Conservation (phyloP, 1,284 basidiomycete species). For the Cutaneotrichosporon mucoides region DNA sequence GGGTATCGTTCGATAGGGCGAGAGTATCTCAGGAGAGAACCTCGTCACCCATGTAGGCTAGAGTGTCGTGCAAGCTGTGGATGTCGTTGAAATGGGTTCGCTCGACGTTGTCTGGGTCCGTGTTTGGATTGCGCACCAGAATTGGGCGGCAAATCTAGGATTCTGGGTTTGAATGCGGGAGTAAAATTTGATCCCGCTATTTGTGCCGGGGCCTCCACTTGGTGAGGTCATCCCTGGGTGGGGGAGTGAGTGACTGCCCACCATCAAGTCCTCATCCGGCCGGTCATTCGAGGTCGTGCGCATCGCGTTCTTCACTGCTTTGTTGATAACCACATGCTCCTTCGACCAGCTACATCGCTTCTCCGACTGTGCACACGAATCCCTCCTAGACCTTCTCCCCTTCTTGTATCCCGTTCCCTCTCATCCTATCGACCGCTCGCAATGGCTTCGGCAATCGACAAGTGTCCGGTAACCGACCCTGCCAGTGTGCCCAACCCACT, state of each 20-base stretch:
- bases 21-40: neutral
- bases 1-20: conserved; percentile 16
- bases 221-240: neutral
- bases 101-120: neutral
- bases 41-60: neutral
- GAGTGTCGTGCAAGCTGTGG: neutral
- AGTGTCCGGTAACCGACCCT: conserved; percentile 33
- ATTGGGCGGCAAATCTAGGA: conserved; percentile 1
- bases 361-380: neutral
- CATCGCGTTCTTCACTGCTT: too few species aligned
- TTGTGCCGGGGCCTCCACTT: neutral
- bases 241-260: too few species aligned
- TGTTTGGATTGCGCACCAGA: neutral
- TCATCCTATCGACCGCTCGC: conserved; percentile 6
- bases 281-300: too few species aligned
- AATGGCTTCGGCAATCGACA: conserved; percentile 1
- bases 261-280: too few species aligned
- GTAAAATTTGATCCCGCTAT: conserved; percentile 1
- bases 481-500: conserved; percentile 54
- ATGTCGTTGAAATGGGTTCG: neutral
- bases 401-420: neutral
- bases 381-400: neutral
- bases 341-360: neutral
- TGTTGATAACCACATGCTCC: neutral
- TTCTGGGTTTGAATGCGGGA: neutral